A percentile compares a stretch with the other conserved stretches of the same genome.
Conservation (phyloP, 2,329 filamentous ascomycete genomes). For the Pyrenochaeta sp. region DNA sequence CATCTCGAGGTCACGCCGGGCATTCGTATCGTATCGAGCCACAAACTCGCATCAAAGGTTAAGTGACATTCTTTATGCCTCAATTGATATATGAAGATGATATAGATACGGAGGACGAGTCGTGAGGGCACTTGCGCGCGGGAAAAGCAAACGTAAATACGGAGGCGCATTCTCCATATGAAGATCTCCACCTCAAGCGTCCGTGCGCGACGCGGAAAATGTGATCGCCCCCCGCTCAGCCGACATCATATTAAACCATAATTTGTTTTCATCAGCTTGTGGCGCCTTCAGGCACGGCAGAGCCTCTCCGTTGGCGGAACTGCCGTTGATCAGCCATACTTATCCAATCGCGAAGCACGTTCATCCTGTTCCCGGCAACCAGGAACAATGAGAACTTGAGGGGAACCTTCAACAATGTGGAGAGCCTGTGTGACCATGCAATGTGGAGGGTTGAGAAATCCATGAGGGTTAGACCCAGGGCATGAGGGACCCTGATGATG, state of each 20-base stretch:
- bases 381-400: not conserved
- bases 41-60: not conserved
- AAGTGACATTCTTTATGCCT: not conserved
- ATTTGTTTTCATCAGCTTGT: not conserved
- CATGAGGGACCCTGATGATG: not conserved
- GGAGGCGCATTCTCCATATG: not conserved
- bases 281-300: not conserved
- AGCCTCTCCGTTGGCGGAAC: not conserved
- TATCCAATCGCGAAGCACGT: not conserved
- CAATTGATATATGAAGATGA: not conserved
- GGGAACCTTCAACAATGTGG: not conserved
- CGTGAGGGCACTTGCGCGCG: not conserved
- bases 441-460: not conserved
- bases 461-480: not conserved
- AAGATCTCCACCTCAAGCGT: not conserved
- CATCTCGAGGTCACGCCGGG: not conserved
- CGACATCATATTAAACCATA: constrained; percentile 1
- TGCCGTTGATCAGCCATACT: not conserved
- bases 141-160: not conserved
- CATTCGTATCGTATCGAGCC: not conserved
- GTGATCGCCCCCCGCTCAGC: not conserved
- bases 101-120: not conserved
- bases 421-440: not conserved
- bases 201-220: not conserved
- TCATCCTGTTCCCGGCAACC: not conserved